These are phyloP conservation scores for Pseudopithomyces chartarum DNA, from an alignment of 2,329 filamentous ascomycete species.

Conservation along the genomic window DNA sequence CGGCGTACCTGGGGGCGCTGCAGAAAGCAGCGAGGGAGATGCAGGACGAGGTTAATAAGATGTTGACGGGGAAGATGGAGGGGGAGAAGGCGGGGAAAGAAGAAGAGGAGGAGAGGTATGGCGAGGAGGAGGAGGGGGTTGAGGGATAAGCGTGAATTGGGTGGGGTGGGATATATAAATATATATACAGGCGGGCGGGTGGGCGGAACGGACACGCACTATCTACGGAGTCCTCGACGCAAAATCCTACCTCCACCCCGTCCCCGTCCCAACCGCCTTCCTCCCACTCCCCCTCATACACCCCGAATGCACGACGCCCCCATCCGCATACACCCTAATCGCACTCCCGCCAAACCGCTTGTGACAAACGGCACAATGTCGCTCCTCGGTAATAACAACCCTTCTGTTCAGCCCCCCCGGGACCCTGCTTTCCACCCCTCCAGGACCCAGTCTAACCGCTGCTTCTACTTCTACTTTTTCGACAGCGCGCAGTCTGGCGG, in stretches of 20 bases:
- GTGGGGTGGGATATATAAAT: too few species aligned
- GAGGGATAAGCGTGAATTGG: too few species aligned
- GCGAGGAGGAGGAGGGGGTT: too few species aligned
- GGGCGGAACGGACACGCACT: too few species aligned
- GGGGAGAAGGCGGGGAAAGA: too few species aligned
- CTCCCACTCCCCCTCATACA: constrained; percentile 47
- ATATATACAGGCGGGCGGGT: too few species aligned
- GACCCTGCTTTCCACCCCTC: constrained; percentile 59
- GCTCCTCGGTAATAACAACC: constrained; percentile 84
- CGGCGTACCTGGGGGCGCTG: too few species aligned
- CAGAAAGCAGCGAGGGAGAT: too few species aligned
- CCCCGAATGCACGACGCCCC: constrained; percentile 56
- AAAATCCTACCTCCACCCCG: background rate
- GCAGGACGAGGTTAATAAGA: too few species aligned
- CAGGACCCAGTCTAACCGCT: constrained; percentile 73
- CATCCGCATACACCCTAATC: constrained; percentile 83
- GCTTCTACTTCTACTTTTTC: constrained; percentile 79
- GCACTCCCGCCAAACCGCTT: constrained; percentile 92
- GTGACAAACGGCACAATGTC: constrained; percentile 89
- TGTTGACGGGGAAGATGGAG: too few species aligned
- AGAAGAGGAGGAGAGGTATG: too few species aligned
- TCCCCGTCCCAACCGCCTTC: constrained; percentile 11
- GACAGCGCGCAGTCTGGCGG: constrained; percentile 76
- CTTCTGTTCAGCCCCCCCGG: constrained; percentile 64
- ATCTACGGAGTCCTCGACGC: too few species aligned